Base-by-base conservation (phyloP, 2,329 filamentous ascomycete genomes). In the Neonectria faginata region DNA sequence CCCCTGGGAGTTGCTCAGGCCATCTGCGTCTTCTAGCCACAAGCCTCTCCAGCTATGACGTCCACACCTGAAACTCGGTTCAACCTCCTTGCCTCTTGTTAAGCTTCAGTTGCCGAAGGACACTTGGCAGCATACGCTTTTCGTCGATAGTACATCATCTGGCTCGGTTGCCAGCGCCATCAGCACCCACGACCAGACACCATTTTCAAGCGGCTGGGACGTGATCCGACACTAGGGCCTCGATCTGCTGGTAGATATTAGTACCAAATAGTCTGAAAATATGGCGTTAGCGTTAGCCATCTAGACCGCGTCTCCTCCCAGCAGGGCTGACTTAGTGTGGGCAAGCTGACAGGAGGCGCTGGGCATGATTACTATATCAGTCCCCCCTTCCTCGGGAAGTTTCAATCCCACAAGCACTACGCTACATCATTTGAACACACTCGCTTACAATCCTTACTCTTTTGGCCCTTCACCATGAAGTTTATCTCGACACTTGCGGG, bases 381-480 rank as follows among this genome's bases (percentile, higher is more conserved):
- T 52, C 48, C 48, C 48, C 31, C 36, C 27, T 12, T 36, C n/a
- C 48, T 12, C 25, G 5, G 22, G 27, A 25, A n/a, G 8, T 33
- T 33, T 33, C 27, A 33, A 14, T 14, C n/a, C 8, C n/a, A 20
- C n/a, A 10, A 16, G 27, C n/a, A 51, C 48, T 25, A 16, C 22
- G 20, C 27, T 52, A 39, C 36, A 39, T 16, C 2, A n/a, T n/a
- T 20, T 36, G 11, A 31, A 20, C 48, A 52, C 29, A 52, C 48
- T 52, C 27, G 29, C 16, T 22, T 18, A 39, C 36, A 6, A 16
- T 39, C 36, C n/a, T 10, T 36, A 31, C 48, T 7, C 31, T 16
- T 9, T 56, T 42, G 20, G 11, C 11, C 3, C 16, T 0, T 10
- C 36, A 54, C n/a, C 10, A 70, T 70, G 68, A 70, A 70, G 48